phyloP scores from a whole-genome alignment of 1,284 basidiomycete species.

The Cutaneotrichosporon cutaneum region DNA sequence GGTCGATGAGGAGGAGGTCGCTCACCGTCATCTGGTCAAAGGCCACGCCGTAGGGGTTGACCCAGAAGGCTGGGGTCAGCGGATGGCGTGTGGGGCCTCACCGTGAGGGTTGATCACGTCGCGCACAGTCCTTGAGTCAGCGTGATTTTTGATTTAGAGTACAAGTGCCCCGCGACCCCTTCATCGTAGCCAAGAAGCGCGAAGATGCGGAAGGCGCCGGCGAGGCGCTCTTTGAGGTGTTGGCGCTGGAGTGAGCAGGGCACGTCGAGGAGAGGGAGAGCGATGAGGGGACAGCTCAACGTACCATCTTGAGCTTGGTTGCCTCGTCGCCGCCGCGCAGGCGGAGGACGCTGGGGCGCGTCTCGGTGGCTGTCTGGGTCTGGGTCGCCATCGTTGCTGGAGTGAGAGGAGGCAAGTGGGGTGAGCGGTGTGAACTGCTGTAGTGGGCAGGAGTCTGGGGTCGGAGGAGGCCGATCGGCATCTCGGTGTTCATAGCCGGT shows the following conservation, averaged over 20 bases:
- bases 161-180: conserved; percentile 64
- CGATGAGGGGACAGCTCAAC: background rate
- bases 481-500: background rate
- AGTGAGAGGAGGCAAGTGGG: background rate
- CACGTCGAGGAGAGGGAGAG: background rate
- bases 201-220: conserved; percentile 40
- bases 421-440: background rate
- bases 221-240: conserved; percentile 60
- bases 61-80: conserved; percentile 56
- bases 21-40: conserved; percentile 57
- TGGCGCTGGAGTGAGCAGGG: conserved; percentile 48
- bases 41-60: conserved; percentile 56
- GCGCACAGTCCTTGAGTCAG: too few relatives aligned
- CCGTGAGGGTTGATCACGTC: conserved; percentile 57
- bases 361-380: conserved; percentile 1
- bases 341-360: conserved; percentile 9
- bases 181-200: conserved; percentile 62
- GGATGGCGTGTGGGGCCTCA: conserved; percentile 29
- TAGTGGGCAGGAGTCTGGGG: background rate
- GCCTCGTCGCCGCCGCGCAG: conserved; percentile 5
- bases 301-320: background rate
- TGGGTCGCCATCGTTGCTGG: background rate
- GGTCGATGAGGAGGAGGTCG: conserved; percentile 58
- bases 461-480: conserved; percentile 5
- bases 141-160: too few relatives aligned